These are phyloP conservation scores for Diaporthe nobilis DNA, from an alignment of 2,329 filamentous ascomycete genomes.

Conservation along the genomic window DNA sequence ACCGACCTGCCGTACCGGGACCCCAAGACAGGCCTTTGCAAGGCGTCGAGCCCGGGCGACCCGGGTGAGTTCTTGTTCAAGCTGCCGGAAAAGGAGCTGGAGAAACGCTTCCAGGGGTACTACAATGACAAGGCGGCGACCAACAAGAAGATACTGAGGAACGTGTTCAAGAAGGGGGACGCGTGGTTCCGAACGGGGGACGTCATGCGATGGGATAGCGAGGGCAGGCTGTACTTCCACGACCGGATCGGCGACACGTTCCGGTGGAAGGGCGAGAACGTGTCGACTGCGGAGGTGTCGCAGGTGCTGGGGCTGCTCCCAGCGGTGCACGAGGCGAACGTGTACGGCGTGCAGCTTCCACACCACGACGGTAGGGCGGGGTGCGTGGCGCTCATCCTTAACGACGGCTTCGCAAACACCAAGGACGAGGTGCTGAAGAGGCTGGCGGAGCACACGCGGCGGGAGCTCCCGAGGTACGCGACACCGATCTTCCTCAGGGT, in stretches of 20 bases:
- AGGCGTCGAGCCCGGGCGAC: conserved; percentile 68
- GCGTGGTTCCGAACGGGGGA: conserved; percentile 90
- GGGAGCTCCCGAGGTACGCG: conserved; percentile 79
- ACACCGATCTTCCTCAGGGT: conserved; percentile 83
- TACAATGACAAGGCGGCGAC: conserved; percentile 81
- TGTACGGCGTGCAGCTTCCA: conserved; percentile 86
- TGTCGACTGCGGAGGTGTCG: conserved; percentile 86
- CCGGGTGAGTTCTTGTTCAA: conserved; percentile 82
- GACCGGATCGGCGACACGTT: conserved; percentile 86
- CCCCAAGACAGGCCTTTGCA: conserved; percentile 78
- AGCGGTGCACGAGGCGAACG: conserved; percentile 82
- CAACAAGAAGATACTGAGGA: conserved; percentile 78
- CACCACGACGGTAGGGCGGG: conserved; percentile 88
- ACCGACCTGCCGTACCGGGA: conserved; percentile 79
- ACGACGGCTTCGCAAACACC: conserved; percentile 57
- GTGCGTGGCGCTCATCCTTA: conserved; percentile 68
- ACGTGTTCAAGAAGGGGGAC: conserved; percentile 82
- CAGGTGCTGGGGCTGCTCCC: conserved; percentile 78
- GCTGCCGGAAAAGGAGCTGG: conserved; percentile 76
- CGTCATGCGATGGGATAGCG: conserved; percentile 76
- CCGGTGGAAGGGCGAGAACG: conserved; percentile 87
- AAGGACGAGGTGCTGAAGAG: conserved; percentile 64
- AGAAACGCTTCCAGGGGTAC: conserved; percentile 83
- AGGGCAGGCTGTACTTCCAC: conserved; percentile 83
- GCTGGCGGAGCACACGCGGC: conserved; percentile 71